Conservation (phyloP, 1,284 basidiomycete genomes). For the Irpex sp. region DNA sequence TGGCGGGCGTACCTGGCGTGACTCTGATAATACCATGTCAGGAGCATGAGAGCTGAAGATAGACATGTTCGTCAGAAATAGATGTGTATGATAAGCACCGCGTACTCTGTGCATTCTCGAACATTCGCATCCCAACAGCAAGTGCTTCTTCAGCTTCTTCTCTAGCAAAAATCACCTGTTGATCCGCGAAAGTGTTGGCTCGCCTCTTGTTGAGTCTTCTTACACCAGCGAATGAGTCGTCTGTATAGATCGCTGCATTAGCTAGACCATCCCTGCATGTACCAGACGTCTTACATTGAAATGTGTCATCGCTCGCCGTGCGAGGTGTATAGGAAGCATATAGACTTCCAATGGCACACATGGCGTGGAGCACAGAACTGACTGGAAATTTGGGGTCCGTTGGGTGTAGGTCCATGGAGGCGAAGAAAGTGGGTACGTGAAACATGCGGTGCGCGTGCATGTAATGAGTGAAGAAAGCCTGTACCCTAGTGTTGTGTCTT, state of each 20-base stretch:
- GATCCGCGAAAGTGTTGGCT: constrained; percentile 55
- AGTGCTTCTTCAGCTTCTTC: constrained; percentile 45
- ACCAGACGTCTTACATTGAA: constrained; percentile 10
- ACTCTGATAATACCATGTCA: constrained; percentile 14
- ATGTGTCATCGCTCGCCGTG: constrained; percentile 37
- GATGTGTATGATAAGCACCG: background rate
- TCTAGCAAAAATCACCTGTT: constrained; percentile 54
- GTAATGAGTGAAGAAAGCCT: constrained; percentile 66
- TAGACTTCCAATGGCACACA: constrained; percentile 65
- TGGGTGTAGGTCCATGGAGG: constrained; percentile 53
- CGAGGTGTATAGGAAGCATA: constrained; percentile 49
- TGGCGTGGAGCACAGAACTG: constrained; percentile 60
- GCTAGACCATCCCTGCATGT: background rate
- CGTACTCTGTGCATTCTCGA: constrained; percentile 58
- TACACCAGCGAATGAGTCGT: background rate
- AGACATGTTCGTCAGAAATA: background rate
- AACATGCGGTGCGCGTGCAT: constrained; percentile 63
- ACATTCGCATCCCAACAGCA: constrained; percentile 46
- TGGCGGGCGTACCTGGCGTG: constrained; percentile 10
- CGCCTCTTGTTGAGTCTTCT: constrained; percentile 28
- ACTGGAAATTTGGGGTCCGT: constrained; percentile 67
- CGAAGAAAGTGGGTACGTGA: constrained; percentile 57
- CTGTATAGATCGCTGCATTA: background rate
- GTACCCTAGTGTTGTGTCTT: constrained; percentile 40
- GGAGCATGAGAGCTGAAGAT: constrained; percentile 9